These are phyloP conservation scores for Brettanomyces bruxellensis DNA, from an alignment of 805 yeast species.

Conservation along the genomic window DNA sequence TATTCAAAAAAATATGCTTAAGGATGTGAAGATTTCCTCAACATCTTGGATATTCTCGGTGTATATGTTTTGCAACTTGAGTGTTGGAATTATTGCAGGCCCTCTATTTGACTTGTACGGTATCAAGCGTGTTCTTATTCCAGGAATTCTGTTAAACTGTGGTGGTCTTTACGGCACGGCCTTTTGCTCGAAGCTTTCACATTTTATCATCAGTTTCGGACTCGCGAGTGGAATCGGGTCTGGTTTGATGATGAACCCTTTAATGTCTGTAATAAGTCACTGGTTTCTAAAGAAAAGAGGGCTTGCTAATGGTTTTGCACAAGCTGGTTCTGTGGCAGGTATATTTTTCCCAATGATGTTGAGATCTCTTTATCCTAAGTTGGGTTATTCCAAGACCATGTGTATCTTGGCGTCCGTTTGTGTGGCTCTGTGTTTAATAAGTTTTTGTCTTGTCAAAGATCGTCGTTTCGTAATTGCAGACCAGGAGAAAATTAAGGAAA, in stretches of 20 bases:
- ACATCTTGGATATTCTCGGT: slow-evolving; percentile 64
- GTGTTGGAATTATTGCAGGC: slow-evolving; percentile 30
- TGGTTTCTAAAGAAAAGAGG: slow-evolving; percentile 59
- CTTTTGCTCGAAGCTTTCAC: slow-evolving; percentile 43
- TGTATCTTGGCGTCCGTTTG: slow-evolving; percentile 42
- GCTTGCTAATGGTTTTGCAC: slow-evolving; percentile 40
- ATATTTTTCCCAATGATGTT: slow-evolving; percentile 44
- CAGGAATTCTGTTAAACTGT: slow-evolving; percentile 35
- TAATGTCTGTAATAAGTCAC: slow-evolving; percentile 54
- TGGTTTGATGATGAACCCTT: slow-evolving; percentile 53
- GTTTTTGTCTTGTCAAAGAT: slow-evolving; percentile 33
- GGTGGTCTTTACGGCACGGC: slow-evolving; percentile 28
- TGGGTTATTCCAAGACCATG: slow-evolving; percentile 51
- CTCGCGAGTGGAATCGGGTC: slow-evolving; percentile 50
- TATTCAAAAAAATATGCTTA: slow-evolving; percentile 49
- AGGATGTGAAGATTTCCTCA: slow-evolving; percentile 34
- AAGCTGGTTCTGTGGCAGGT: slow-evolving; percentile 47
- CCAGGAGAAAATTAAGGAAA: slow-evolving; percentile 9
- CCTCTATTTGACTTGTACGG: slow-evolving; percentile 60
- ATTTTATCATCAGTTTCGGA: slow-evolving; percentile 54
- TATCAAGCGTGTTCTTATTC: slow-evolving; percentile 32
- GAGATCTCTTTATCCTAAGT: slow-evolving; percentile 34
- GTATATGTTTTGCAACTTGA: slow-evolving; percentile 41
- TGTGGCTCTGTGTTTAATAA: slow-evolving; percentile 26
- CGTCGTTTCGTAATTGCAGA: slow-evolving; percentile 25